Conservation (phyloP, 2,329 filamentous ascomycete genomes). For the Aspergillus brasiliensis region DNA sequence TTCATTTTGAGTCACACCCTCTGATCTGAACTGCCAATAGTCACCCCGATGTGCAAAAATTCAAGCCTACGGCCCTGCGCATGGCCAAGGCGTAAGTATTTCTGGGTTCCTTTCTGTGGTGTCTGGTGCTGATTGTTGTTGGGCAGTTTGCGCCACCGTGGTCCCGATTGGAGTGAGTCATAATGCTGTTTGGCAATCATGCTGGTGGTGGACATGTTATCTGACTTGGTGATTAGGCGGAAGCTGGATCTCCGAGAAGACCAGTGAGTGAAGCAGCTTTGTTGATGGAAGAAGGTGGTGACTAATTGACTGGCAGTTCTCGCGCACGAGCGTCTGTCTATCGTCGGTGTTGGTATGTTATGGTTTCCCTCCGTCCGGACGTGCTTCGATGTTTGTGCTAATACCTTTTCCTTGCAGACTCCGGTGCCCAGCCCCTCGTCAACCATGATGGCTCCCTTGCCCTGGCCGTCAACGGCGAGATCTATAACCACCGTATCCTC, state of each 20-base stretch:
- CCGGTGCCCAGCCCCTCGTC: conserved; percentile 91
- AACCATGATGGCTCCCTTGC: conserved; percentile 86
- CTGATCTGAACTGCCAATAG: conserved; percentile 39
- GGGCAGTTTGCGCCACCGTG: conserved; percentile 84
- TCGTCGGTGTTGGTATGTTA: conserved; percentile 86
- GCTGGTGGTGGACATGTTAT: conserved; percentile 14
- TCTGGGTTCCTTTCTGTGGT: neutral
- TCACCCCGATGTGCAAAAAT: conserved; percentile 92
- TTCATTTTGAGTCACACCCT: conserved; percentile 15
- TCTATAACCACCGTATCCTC: conserved; percentile 97
- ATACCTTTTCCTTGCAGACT: conserved; percentile 60
- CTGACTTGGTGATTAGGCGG: conserved; percentile 62
- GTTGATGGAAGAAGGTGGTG: neutral
- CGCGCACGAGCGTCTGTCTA: conserved; percentile 95
- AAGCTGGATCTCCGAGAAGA: conserved; percentile 85
- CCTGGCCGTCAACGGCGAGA: conserved; percentile 97
- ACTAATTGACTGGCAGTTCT: conserved; percentile 64
- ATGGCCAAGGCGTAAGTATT: conserved; percentile 85
- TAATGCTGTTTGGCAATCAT: conserved; percentile 13
- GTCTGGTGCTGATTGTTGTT: conserved; percentile 38
- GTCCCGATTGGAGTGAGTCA: conserved; percentile 95
- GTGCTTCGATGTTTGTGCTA: conserved; percentile 13
- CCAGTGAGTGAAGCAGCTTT: conserved; percentile 64
- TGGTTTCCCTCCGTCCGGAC: conserved; percentile 5
- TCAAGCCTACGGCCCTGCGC: conserved; percentile 91